These are phyloP conservation scores for Fistulina hepatica DNA, from an alignment of 1,284 basidiomycete genomes.

Conservation along the genomic window DNA sequence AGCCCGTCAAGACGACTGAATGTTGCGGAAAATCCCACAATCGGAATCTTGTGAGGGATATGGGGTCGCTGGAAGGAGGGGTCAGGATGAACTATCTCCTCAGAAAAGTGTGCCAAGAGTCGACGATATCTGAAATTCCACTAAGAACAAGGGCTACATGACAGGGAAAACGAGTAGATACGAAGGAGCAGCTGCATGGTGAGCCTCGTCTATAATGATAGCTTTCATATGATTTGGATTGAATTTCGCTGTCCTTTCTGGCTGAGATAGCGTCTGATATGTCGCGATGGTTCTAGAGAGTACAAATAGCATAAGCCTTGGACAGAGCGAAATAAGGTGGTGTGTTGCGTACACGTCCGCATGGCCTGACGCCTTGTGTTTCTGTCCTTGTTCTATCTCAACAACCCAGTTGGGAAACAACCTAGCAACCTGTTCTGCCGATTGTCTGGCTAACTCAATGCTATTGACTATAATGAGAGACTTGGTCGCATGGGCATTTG, in stretches of 20 bases:
- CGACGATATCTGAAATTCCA: constrained; percentile 51
- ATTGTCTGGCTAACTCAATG: constrained; percentile 82
- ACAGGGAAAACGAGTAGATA: constrained; percentile 27
- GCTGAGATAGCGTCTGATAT: constrained; percentile 75
- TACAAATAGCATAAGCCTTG: too few relatives aligned
- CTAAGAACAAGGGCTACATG: constrained; percentile 1
- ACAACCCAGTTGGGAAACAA: constrained; percentile 70
- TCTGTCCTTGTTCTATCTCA: constrained; percentile 85
- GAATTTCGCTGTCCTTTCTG: constrained; percentile 70
- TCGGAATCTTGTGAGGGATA: constrained; percentile 52
- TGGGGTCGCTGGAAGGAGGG: constrained; percentile 21
- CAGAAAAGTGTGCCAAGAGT: constrained; percentile 69
- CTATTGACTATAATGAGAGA: constrained; percentile 82
- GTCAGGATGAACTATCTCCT: constrained; percentile 46
- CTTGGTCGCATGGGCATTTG: constrained; percentile 36
- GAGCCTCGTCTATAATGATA: constrained; percentile 88
- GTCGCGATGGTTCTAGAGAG: constrained; percentile 94
- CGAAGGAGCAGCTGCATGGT: constrained; percentile 90
- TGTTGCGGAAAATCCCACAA: constrained; percentile 93
- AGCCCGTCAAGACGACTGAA: constrained; percentile 89
- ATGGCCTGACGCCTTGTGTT: constrained; percentile 63
- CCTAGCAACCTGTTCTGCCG: constrained; percentile 60
- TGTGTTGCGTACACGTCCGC: too few relatives aligned
- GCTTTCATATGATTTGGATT: constrained; percentile 64
- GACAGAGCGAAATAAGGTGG: too few relatives aligned